Conservation (phyloP, 2,329 filamentous ascomycete species). For the Fusarium globosum region DNA sequence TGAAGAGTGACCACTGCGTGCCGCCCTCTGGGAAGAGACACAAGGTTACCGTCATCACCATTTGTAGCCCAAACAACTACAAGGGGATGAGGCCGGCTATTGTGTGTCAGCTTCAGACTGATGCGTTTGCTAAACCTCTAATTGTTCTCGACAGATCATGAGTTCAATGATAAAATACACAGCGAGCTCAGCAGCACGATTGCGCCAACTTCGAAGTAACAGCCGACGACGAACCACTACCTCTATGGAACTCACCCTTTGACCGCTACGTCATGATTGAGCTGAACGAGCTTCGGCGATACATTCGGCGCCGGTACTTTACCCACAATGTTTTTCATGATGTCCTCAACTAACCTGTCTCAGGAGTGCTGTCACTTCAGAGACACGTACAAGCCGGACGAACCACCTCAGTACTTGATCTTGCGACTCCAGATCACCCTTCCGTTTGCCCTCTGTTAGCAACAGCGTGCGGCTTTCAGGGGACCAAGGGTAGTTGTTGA, state of each 20-base stretch:
- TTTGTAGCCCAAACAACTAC: rapidly evolving
- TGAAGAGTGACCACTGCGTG: too few species aligned
- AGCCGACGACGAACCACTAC: rapidly evolving
- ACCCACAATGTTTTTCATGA: neutral
- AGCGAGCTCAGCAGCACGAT: rapidly evolving
- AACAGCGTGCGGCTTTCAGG: too few species aligned
- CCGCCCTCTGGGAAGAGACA: rapidly evolving
- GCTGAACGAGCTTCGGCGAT: rapidly evolving
- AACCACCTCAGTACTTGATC: neutral
- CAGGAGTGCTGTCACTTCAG: neutral
- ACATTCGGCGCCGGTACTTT: rapidly evolving
- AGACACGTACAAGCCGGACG: rapidly evolving
- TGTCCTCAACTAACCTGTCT: rapidly evolving
- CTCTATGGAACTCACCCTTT: too few species aligned
- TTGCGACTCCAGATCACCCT: neutral
- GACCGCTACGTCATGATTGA: neutral
- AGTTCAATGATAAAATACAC: rapidly evolving
- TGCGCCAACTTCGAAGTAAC: rapidly evolving
- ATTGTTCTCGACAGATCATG: neutral
- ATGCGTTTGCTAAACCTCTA: rapidly evolving
- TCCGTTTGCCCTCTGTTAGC: too few species aligned
- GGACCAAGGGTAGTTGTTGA: rapidly evolving
- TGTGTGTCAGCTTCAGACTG: rapidly evolving
- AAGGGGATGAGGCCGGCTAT: rapidly evolving
- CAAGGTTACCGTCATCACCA: rapidly evolving